Percentiles rank a stretch among this genome's conserved stretches.
Conservation (phyloP, 1,139 yeast species). For the Taphrina betulina region DNA sequence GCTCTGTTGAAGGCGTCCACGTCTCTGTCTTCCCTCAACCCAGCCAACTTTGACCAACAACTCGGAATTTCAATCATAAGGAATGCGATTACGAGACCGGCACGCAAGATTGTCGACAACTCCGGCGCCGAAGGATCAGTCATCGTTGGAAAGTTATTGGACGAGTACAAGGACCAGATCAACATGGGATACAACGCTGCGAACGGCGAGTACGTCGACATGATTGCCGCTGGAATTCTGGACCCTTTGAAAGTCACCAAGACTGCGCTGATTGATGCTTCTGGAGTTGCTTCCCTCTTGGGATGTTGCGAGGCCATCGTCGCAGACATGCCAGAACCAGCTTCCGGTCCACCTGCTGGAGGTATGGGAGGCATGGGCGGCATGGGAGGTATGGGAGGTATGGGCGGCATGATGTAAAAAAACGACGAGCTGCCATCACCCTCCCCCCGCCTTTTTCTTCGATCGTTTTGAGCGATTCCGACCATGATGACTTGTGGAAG, state of each 20-base stretch:
- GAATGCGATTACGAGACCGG: constrained; percentile 96
- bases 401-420: constrained; percentile 25
- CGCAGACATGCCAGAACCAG: constrained; percentile 91
- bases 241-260: constrained; percentile 99
- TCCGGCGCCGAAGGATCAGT: constrained; percentile 99
- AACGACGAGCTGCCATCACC: too few species aligned
- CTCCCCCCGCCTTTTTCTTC: too few species aligned
- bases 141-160: constrained; percentile 86
- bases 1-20: constrained; percentile 94
- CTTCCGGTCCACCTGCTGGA: constrained; percentile 59
- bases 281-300: constrained; percentile 95
- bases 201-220: constrained; percentile 90
- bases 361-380: constrained; percentile 67
- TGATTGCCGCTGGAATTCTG: constrained; percentile 96
- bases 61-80: constrained; percentile 95
- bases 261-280: constrained; percentile 94
- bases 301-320: constrained; percentile 99
- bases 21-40: constrained; percentile 72
- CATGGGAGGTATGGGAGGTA: constrained; percentile 48
- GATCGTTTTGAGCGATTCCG: too few species aligned
- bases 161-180: constrained; percentile 80
- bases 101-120: constrained; percentile 93
- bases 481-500: too few species aligned
- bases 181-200: constrained; percentile 92
- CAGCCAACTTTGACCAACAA: constrained; percentile 94